phyloP scores from a whole-genome alignment of 1,139 yeast species.

The Taphrina confusa region DNA sequence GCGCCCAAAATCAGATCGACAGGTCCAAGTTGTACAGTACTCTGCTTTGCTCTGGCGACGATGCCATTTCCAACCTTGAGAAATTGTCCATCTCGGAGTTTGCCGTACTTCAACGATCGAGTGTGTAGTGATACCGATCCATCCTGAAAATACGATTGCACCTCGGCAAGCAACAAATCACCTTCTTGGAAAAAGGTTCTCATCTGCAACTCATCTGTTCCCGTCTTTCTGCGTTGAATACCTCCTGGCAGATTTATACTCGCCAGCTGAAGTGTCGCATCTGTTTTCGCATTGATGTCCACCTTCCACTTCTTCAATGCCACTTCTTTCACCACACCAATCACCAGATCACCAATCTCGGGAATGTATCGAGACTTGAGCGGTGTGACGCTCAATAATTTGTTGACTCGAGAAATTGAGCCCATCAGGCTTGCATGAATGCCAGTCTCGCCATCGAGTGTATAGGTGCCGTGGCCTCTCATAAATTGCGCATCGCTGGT shows the following conservation, averaged over 20 bases:
- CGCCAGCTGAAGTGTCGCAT: conserved; percentile 88
- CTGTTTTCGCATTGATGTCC: conserved; percentile 90
- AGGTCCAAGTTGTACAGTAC: conserved; percentile 83
- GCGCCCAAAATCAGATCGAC: conserved; percentile 89
- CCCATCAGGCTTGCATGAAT: conserved; percentile 95
- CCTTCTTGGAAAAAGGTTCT: conserved; percentile 91
- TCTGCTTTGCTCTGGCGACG: conserved; percentile 80
- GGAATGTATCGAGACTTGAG: conserved; percentile 70
- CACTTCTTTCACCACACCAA: conserved; percentile 92
- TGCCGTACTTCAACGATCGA: conserved; percentile 91
- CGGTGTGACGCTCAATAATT: conserved; percentile 81
- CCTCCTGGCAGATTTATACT: conserved; percentile 98
- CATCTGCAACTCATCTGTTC: conserved; percentile 96
- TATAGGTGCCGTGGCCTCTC: conserved; percentile 98
- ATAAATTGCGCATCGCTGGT: conserved; percentile 97
- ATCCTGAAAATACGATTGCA: conserved; percentile 82
- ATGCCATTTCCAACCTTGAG: conserved; percentile 78
- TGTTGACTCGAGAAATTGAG: conserved; percentile 78
- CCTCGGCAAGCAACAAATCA: conserved; percentile 90
- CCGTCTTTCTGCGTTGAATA: conserved; percentile 86
- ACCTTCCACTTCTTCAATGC: conserved; percentile 96
- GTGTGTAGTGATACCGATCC: conserved; percentile 95
- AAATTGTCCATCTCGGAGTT: conserved; percentile 85
- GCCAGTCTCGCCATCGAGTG: conserved; percentile 54
- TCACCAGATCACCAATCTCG: conserved; percentile 93